Evolutionary conservation across 2,329 filamentous ascomycete species (phyloP).

Genomic region (Neofusicoccum umdonicola): DNA sequence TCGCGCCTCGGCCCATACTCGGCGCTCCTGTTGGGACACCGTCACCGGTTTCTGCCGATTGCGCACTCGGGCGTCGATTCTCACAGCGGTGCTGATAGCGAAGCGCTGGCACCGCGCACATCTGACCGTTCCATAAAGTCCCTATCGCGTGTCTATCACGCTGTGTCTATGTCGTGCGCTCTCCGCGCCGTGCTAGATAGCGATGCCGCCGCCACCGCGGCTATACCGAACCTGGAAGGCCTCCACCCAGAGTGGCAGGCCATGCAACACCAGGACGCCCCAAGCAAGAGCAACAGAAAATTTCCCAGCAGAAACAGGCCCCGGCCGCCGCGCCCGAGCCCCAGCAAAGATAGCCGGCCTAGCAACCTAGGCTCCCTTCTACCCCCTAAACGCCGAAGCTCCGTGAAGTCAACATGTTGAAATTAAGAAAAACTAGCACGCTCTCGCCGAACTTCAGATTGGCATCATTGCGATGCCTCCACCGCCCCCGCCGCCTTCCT

Average conservation of each 20-base stretch:
- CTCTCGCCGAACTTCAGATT: conserved; percentile 24
- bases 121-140: background rate
- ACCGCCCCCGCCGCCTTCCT: conserved; percentile 19
- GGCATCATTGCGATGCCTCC: conserved; percentile 41
- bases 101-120: background rate
- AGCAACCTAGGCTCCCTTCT: background rate
- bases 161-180: background rate
- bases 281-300: background rate
- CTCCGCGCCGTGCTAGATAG: background rate
- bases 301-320: background rate
- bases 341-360: background rate
- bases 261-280: conserved; percentile 1
- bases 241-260: background rate
- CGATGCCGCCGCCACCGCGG: background rate
- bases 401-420: background rate
- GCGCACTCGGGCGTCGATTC: background rate
- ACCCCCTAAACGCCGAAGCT: background rate
- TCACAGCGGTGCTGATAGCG: background rate
- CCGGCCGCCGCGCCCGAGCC: background rate
- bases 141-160: background rate
- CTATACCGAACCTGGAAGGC: background rate
- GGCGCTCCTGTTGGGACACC: background rate
- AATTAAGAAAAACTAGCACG: background rate
- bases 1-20: background rate
- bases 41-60: conserved; percentile 2